Percentiles rank a stretch among this genome's conserved stretches.
phyloP scores from a whole-genome alignment of 2,329 filamentous ascomycete genomes.

The Talaromyces albobiverticillius region DNA sequence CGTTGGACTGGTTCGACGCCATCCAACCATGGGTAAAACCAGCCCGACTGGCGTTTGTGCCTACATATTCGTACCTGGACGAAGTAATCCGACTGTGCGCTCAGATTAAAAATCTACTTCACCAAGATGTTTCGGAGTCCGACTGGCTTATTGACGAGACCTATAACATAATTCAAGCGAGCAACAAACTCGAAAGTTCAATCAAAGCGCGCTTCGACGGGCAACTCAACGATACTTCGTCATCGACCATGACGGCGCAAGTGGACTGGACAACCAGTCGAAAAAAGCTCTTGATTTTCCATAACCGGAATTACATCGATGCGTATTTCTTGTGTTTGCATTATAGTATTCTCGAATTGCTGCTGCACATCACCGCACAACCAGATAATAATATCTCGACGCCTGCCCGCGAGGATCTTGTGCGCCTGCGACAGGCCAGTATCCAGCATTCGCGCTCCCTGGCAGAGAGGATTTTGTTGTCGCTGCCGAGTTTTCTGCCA shows the following conservation, averaged over 20 bases:
- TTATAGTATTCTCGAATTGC: not conserved
- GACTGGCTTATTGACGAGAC: no score
- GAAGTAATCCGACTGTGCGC: not conserved
- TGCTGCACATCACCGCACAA: not conserved
- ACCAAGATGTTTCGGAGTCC: not conserved
- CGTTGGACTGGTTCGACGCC: not conserved
- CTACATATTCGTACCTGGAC: not conserved
- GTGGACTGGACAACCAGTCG: not conserved
- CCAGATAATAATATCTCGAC: not conserved
- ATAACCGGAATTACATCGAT: constrained; percentile 1
- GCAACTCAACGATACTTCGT: not conserved
- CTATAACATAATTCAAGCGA: no score
- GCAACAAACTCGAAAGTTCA: not conserved
- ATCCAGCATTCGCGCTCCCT: not conserved
- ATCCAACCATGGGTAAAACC: not conserved
- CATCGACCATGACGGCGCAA: not conserved
- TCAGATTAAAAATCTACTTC: not conserved
- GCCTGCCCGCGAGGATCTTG: not conserved
- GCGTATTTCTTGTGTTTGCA: not conserved
- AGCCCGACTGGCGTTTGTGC: not conserved
- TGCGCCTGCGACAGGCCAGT: not conserved
- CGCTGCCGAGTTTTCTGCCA: not conserved
- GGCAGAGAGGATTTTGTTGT: not conserved
- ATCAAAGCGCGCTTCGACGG: not conserved
- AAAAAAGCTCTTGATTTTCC: not conserved